phyloP scores from a whole-genome alignment of 1,139 yeast genomes.

The Geotrichum phurueaensis region DNA sequence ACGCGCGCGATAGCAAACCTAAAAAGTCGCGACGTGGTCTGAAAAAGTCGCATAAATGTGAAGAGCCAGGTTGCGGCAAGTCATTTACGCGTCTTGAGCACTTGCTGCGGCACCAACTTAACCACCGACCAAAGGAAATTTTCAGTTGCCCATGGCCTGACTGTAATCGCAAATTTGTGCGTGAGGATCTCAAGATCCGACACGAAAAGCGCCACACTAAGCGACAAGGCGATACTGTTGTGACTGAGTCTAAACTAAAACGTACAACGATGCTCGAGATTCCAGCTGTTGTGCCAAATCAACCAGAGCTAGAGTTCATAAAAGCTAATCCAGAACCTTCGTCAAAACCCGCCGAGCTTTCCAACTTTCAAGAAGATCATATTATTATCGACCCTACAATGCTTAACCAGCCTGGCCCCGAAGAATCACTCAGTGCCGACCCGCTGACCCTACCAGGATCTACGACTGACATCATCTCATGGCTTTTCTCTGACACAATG shows the following conservation, averaged over 20 bases:
- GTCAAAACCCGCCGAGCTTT: background rate
- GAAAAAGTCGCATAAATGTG: conserved; percentile 39
- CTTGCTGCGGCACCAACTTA: conserved; percentile 23
- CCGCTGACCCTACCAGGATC: conserved; percentile 2
- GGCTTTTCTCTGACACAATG: conserved; percentile 36
- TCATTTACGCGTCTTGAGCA: conserved; percentile 51
- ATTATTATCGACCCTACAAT: background rate
- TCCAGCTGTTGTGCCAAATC: background rate
- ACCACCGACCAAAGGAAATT: conserved; percentile 17
- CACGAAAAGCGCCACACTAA: conserved; percentile 15
- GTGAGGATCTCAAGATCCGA: conserved; percentile 15
- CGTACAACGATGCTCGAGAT: background rate
- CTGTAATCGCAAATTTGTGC: conserved; percentile 15
- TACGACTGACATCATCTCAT: conserved; percentile 29
- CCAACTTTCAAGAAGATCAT: background rate
- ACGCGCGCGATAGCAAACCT: background rate
- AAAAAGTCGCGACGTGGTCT: conserved; percentile 33
- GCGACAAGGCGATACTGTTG: background rate
- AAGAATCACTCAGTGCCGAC: background rate
- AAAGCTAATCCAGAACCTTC: background rate
- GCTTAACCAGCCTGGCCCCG: background rate
- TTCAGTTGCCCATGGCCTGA: conserved; percentile 16
- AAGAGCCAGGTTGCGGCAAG: conserved; percentile 53
- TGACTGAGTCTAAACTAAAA: background rate
- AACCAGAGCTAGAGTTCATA: background rate